Conservation (phyloP, 805 yeast species). For the Lipomyces orientalis region DNA sequence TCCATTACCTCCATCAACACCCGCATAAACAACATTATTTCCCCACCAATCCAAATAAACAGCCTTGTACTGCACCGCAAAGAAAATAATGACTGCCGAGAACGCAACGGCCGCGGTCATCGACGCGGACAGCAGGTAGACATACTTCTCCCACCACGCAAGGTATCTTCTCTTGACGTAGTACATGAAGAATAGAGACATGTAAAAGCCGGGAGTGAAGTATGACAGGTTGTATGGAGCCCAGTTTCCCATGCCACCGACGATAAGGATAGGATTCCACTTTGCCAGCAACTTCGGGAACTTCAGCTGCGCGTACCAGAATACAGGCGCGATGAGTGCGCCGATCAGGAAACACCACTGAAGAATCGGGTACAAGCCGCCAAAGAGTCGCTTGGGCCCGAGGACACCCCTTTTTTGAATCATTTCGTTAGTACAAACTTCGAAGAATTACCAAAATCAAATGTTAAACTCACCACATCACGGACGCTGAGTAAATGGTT, state of each 20-base stretch:
- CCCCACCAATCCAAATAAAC: conserved; percentile 68
- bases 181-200: conserved; percentile 62
- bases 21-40: conserved; percentile 42
- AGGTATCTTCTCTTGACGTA: conserved; percentile 59
- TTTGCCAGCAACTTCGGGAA: conserved; percentile 6
- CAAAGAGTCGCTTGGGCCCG: conserved; percentile 67
- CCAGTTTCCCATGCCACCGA: conserved; percentile 48
- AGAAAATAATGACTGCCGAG: conserved; percentile 62
- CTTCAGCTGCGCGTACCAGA: conserved; percentile 9
- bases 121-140: conserved; percentile 67
- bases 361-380: conserved; percentile 58
- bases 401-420: conserved; percentile 68
- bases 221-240: conserved; percentile 41
- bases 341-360: conserved; percentile 68
- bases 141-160: conserved; percentile 78
- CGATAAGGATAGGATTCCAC: conserved; percentile 11
- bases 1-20: conserved; percentile 22
- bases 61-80: conserved; percentile 54
- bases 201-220: conserved; percentile 34
- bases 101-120: conserved; percentile 72
- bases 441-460: neutral
- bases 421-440: neutral
- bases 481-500: conserved; percentile 60
- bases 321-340: conserved; percentile 45
- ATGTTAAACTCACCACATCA: conserved; percentile 53